These are phyloP conservation scores for Medicago lupulina DNA, from an alignment of 306 rosid genomes.

Conservation along the genomic window DNA sequence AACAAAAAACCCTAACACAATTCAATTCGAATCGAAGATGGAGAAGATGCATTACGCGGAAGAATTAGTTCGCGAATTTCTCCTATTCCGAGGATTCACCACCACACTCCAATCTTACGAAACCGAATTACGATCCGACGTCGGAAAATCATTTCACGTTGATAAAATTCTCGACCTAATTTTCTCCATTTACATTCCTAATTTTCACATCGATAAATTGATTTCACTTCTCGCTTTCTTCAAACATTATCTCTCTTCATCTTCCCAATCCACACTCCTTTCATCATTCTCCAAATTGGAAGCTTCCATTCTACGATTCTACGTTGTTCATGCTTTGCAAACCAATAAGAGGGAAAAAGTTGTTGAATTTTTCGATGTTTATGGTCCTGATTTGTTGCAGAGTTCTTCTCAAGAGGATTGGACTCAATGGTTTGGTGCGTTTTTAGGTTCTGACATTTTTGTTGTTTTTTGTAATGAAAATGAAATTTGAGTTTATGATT, in stretches of 20 bases:
- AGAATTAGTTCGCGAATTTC: slow-evolving; percentile 92
- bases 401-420: slow-evolving; percentile 70
- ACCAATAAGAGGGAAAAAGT: slow-evolving; percentile 66
- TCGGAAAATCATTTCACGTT: slow-evolving; percentile 76
- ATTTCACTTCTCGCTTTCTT: slow-evolving; percentile 71
- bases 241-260: slow-evolving; percentile 79
- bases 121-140: slow-evolving; percentile 72
- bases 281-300: slow-evolving; percentile 67
- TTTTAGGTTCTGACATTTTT: background rate
- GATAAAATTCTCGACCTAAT: slow-evolving; percentile 85
- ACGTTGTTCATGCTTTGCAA: slow-evolving; percentile 71
- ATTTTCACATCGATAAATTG: slow-evolving; percentile 72
- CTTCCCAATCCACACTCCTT: slow-evolving; percentile 55
- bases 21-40: slow-evolving; percentile 39
- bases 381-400: slow-evolving; percentile 76
- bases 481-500: slow-evolving; percentile 34
- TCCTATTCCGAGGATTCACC: slow-evolving; percentile 86
- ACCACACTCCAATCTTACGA: slow-evolving; percentile 84
- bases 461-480: background rate
- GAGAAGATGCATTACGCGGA: slow-evolving; percentile 94
- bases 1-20: background rate
- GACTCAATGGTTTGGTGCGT: slow-evolving; percentile 95
- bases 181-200: slow-evolving; percentile 75
- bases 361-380: slow-evolving; percentile 61
- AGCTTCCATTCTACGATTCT: slow-evolving; percentile 72